A percentile compares a stretch with the other conserved stretches of the same genome.
phyloP scores from a whole-genome alignment of 208 protist genomes.

The Leishmania tropica region DNA sequence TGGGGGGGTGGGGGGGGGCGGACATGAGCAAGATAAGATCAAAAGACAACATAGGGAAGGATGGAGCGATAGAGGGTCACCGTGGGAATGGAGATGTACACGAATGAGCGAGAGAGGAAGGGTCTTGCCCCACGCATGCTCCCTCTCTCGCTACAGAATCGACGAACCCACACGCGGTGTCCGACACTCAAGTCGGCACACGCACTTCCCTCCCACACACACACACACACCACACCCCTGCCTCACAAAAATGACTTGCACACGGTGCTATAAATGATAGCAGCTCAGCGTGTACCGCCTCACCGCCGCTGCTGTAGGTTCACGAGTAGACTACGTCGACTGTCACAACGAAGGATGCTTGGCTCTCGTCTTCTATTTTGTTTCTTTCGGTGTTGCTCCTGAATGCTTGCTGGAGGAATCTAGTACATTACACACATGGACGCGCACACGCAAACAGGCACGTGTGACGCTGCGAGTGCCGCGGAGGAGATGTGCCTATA shows the following conservation, averaged over 20 bases:
- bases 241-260: neutral
- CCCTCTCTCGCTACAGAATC: neutral
- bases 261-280: neutral
- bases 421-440: conserved; percentile 7
- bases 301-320: neutral
- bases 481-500: neutral
- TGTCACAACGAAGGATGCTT: neutral
- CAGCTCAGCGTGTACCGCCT: neutral
- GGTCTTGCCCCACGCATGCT: neutral
- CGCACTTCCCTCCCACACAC: neutral
- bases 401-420: neutral
- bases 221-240: neutral
- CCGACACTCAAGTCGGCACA: neutral
- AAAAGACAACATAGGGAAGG: conserved; percentile 10
- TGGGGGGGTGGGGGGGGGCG: neutral
- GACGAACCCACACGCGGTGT: neutral
- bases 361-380: neutral
- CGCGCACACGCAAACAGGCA: neutral
- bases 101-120: conserved; percentile 6
- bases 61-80: conserved; percentile 6
- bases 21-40: neutral
- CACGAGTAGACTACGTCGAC: neutral
- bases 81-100: neutral
- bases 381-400: neutral
- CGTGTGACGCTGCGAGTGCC: neutral